Evolutionary conservation across 805 yeast species (phyloP), one percentile per base, ranked within the genome.

Genomic region (Candida nonsorbophila): DNA sequence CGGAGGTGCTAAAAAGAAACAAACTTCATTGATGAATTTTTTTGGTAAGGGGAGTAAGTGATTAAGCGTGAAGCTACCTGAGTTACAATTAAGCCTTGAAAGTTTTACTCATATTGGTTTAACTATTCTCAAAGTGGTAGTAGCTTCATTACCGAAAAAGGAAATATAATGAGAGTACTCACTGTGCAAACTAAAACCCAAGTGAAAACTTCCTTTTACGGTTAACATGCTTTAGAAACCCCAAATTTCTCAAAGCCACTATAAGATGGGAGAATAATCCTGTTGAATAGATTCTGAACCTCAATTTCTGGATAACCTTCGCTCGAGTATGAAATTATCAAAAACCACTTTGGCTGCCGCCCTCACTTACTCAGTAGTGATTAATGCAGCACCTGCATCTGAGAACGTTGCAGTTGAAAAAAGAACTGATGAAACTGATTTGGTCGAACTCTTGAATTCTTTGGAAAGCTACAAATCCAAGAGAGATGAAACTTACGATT

Each of bases 21-120:
- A 72, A 36, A 37, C 67, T 5, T 65, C 73, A 2, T 45, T 72
- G 22, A 55, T 69, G 67, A 69, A 53, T 37, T 72, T 72, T 41
- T 72, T 72, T 42, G 64, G 64, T 5, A 65, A 65, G 44, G 54
- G 58, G 29, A 24, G n/a, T n/a, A n/a, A n/a, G n/a, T n/a, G n/a
- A n/a, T n/a, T n/a, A n/a, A n/a, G n/a, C n/a, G n/a, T n/a, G n/a
- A n/a, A n/a, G n/a, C n/a, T n/a, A n/a, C n/a, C n/a, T n/a, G n/a
- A n/a, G n/a, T n/a, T n/a, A n/a, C n/a, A n/a, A n/a, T n/a, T n/a
- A n/a, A n/a, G n/a, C n/a, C n/a, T n/a, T n/a, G n/a, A n/a, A n/a
- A n/a, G n/a, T n/a, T n/a, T n/a, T n/a, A n/a, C n/a, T n/a, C n/a
- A n/a, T n/a, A n/a, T n/a, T n/a, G n/a, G n/a, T n/a, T n/a, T n/a